Percentiles rank a stretch among this genome's conserved stretches.
These are phyloP conservation scores for Leptographium wingfieldii DNA, from an alignment of 2,329 filamentous ascomycete species.

Conservation along the genomic window DNA sequence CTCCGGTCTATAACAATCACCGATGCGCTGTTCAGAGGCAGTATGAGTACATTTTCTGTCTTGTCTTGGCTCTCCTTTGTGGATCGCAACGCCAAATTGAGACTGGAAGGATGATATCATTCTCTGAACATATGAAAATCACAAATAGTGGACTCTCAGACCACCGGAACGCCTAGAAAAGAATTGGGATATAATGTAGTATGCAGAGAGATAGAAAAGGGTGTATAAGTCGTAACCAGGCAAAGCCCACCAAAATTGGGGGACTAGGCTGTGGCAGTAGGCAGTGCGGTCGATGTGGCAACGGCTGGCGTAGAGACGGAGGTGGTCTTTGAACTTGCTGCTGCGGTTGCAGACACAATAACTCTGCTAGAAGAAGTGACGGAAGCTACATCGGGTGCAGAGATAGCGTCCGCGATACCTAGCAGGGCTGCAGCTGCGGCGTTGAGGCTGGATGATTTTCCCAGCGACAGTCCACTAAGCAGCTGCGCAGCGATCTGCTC, in stretches of 20 bases:
- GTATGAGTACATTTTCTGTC: too few species aligned
- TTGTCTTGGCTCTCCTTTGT: too few species aligned
- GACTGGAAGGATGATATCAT: too few species aligned
- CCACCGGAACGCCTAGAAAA: background rate
- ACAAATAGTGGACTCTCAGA: too few species aligned
- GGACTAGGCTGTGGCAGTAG: background rate
- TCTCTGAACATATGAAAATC: too few species aligned
- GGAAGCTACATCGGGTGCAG: background rate
- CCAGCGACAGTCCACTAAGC: conserved; percentile 15
- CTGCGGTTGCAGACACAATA: background rate
- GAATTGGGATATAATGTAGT: background rate
- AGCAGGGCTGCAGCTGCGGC: conserved; percentile 6
- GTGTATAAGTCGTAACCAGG: background rate
- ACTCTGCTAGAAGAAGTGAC: background rate
- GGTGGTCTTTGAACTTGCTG: background rate
- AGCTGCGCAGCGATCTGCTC: conserved; percentile 18
- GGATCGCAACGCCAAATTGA: too few species aligned
- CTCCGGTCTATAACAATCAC: too few species aligned
- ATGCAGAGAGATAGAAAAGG: background rate
- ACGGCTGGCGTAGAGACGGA: background rate
- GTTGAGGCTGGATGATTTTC: conserved; percentile 8
- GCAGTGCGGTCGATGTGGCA: background rate
- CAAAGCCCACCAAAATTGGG: background rate
- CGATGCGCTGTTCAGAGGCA: too few species aligned
- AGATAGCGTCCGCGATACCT: background rate